Evolutionary conservation across 768 basidiomycete species (phyloP).

Genomic region (Kwoniella mangroviensis): DNA sequence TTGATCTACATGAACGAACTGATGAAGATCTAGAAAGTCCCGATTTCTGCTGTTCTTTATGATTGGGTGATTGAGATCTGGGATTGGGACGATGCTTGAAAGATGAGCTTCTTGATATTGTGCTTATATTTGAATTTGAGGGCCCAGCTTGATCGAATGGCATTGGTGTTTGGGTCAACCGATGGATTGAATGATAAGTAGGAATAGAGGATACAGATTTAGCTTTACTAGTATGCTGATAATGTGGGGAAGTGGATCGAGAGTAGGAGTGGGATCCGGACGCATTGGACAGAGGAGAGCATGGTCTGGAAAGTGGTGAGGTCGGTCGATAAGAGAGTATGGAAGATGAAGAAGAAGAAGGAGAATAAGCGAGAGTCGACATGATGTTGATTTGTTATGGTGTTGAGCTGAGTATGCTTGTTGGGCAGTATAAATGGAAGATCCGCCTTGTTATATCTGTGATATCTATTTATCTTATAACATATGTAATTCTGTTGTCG

Average conservation of each 20-base stretch:
- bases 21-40: slow-evolving; percentile 16
- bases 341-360: slow-evolving; percentile 7
- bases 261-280: neutral
- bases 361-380: neutral
- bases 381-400: neutral
- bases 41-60: neutral
- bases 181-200: slow-evolving; percentile 12
- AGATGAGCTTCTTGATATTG: slow-evolving; percentile 11
- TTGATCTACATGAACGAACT: slow-evolving; percentile 10
- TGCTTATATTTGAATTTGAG: neutral
- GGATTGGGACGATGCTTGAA: slow-evolving; percentile 3
- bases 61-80: neutral
- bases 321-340: neutral
- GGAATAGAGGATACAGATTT: slow-evolving; percentile 34
- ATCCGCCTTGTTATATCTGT: no score
- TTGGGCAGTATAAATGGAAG: no score
- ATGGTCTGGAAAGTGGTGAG: neutral
- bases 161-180: neutral
- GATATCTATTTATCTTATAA: no score
- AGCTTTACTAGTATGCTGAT: slow-evolving; percentile 16
- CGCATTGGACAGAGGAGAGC: slow-evolving; percentile 1
- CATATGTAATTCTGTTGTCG: neutral
- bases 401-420: neutral
- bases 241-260: neutral
- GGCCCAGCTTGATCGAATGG: slow-evolving; percentile 2